A percentile compares a stretch with the other conserved stretches of the same genome.
phyloP scores from a whole-genome alignment of 2,329 filamentous ascomycete genomes.

The Dryadomyces quercivorus region DNA sequence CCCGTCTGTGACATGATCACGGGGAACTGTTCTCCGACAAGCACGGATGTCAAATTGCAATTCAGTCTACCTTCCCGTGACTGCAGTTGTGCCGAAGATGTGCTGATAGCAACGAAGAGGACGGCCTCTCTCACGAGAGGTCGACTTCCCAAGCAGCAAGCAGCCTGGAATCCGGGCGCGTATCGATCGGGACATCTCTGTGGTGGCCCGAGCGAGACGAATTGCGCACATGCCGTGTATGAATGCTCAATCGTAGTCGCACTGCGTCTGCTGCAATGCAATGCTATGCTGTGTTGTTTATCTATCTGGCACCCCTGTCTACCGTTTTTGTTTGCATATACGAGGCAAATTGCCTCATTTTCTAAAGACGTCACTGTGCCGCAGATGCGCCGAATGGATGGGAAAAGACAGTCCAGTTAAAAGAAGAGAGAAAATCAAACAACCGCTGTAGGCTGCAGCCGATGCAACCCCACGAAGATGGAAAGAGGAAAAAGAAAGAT shows the following conservation, averaged over 20 bases:
- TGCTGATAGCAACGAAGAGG: slow-evolving; percentile 63
- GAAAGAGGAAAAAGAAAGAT: too few species aligned
- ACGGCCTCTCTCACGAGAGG: neutral
- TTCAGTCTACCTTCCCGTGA: slow-evolving; percentile 57
- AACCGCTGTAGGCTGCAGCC: too few species aligned
- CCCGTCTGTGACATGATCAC: neutral
- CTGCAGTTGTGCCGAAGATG: slow-evolving; percentile 98
- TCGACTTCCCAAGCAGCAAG: slow-evolving; percentile 15
- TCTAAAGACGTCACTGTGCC: too few species aligned
- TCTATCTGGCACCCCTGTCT: neutral
- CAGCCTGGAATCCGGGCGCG: slow-evolving; percentile 25
- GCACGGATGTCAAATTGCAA: slow-evolving; percentile 99
- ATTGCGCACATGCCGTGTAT: slow-evolving; percentile 19
- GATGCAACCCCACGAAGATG: too few species aligned
- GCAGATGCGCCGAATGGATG: too few species aligned
- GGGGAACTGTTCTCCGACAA: too few species aligned
- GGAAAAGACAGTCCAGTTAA: too few species aligned
- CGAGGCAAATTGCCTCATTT: too few species aligned
- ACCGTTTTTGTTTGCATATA: neutral
- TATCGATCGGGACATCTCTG: slow-evolving; percentile 1
- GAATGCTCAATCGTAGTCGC: neutral
- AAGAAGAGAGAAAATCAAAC: too few species aligned
- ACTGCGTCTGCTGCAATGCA: neutral
- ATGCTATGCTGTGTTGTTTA: too few species aligned
- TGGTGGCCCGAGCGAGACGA: slow-evolving; percentile 10